Evolutionary conservation across 2,329 filamentous ascomycete genomes (phyloP), one percentile per base, ranked within the genome.

Genomic region (Cephalotrichum gorgonifer): DNA sequence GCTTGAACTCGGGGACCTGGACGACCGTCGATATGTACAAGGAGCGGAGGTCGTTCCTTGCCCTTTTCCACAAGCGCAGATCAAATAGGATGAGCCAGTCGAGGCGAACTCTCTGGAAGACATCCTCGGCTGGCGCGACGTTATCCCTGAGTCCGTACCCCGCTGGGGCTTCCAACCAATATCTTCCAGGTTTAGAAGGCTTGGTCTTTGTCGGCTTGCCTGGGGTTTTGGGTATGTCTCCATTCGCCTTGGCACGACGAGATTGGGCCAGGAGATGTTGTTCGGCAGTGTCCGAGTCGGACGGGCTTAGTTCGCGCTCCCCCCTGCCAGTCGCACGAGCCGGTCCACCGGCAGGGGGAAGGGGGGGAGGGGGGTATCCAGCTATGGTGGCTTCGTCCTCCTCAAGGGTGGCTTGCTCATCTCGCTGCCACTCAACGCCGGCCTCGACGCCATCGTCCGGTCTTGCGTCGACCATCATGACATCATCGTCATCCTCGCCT

Each of bases 11-110:
- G 4, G 93, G 91, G 49, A 98, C 88, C 6, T 88, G 88, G 44
- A 98, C 90, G 5, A 98, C 88, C 0, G 93, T 98, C 44, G 88
- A 93, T 57, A 98, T 95, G 66, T 96, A 97, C 1, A 98, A 78
- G 54, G 95, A 86, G 28, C 93, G 83, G 50, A 98, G 76, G 61
- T 95, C 87, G 45, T 91, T 89, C 50, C 93, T 82, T 28, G 94
- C 79, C 62, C 89, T 93, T 68, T 98, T 98, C 93, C 93, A 98
- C 75, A 98, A 81, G 39, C 93, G 77, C 47, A 98, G 69, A 63
- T 98, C 93, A 62, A 95, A 98, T 8, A 98, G 73, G 27, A 98
- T 88, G 60, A 98, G 77, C 79, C 88, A 95, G 65, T 98, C 93
- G 6, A 98, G 73, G 28, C 93, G 84, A 12, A 97, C 86, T 28